These are phyloP conservation scores for Gautieria morchelliformis DNA, from an alignment of 768 basidiomycete genomes.

Conservation along the genomic window DNA sequence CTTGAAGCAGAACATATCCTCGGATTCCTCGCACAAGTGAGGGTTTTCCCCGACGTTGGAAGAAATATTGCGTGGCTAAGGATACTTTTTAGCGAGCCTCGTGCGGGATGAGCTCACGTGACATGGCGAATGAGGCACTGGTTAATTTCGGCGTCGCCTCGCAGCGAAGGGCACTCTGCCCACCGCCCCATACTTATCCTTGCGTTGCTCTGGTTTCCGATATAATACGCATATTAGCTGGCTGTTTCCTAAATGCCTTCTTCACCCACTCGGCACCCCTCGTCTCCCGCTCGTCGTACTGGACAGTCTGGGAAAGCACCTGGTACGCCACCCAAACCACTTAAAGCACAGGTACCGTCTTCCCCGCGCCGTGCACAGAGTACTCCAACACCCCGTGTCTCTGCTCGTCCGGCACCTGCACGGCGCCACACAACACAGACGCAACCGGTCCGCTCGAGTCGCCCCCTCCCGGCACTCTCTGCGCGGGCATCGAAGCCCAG, in stretches of 20 bases:
- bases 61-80: too few relatives aligned
- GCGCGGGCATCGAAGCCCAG: not conserved
- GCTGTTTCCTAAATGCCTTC: not conserved
- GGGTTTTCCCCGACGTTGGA: too few relatives aligned
- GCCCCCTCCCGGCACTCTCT: not conserved
- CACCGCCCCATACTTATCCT: too few relatives aligned
- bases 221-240: too few relatives aligned
- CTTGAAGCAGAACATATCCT: too few relatives aligned
- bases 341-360: not conserved
- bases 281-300: not conserved
- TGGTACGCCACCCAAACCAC: not conserved
- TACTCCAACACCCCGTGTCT: not conserved
- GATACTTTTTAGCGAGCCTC: too few relatives aligned
- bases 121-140: too few relatives aligned
- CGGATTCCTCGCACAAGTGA: too few relatives aligned
- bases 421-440: conserved; percentile 4
- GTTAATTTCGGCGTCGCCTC: too few relatives aligned
- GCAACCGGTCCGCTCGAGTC: not conserved
- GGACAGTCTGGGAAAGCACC: not conserved
- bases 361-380: not conserved
- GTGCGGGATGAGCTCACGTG: too few relatives aligned
- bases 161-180: too few relatives aligned
- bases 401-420: not conserved
- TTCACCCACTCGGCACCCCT: not conserved
- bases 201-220: too few relatives aligned